Base-by-base conservation (phyloP, 2,329 filamentous ascomycete genomes). In the Phialophora macrospora region DNA sequence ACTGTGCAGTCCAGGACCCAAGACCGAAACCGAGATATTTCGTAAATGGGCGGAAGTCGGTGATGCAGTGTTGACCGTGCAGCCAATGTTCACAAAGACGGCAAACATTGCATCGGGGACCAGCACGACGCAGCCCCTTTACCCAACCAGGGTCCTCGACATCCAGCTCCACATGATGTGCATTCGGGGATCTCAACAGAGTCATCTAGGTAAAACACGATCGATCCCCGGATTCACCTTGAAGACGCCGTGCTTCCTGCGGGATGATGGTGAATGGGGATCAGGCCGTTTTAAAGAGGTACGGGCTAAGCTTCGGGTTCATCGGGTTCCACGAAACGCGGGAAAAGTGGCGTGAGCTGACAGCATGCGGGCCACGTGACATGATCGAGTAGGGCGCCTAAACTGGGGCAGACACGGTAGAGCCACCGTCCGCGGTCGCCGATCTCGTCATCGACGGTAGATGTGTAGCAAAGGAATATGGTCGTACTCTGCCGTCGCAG, bases 21-120 rank as follows among this genome's bases (percentile, higher is more conserved):
- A 49, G 26, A 4, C 44, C 56, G 44, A 51, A 24, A 59, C 44
- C 48, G 48, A 52, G 17, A 52, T 28, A 8, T 22, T 2, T 28
- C 48, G 26, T 26, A 28, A 24, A 52, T 8, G 8, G 30, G 30
- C 32, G 32, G 38, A n/a, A 44, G 17, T 7, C 6, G 17, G 7
- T 44, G 38, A n/a, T 44, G 17, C 14, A 6, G 7, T 44, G 24
- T 20, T 22, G 58, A 32, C 17, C 28, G 32, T 38, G 9, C 46
- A 17, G 22, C n/a, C 14, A 30, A 38, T 17, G 28, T 17, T n/a
- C 7, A 17, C 57, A 60, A 51, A 60, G 12, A 22, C 24, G 26
- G 26, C 46, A 52, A 28, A 24, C 46, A 52, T 60, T 20, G 38
- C 17, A 60, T 60, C 58, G 58, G 58, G 58, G 58, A 60, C 58